phyloP scores from a whole-genome alignment of 1,284 basidiomycete species.

The Dichomitus squalens region DNA sequence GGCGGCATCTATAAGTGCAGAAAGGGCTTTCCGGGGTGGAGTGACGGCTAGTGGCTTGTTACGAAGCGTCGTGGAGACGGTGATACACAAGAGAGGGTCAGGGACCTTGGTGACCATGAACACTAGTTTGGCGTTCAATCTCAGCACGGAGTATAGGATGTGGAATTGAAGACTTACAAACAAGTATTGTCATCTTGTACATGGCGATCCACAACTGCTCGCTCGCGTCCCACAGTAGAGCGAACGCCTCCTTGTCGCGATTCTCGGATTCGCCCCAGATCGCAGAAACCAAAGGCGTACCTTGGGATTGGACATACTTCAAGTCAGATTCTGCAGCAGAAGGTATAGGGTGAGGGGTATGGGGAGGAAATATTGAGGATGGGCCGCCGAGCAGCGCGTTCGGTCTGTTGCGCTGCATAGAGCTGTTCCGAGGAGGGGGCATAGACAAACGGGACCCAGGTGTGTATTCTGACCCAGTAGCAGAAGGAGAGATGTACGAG shows the following conservation, averaged over 20 bases:
- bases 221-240: constrained; percentile 60
- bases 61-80: constrained; percentile 77
- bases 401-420: constrained; percentile 34
- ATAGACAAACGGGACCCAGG: constrained; percentile 24
- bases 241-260: constrained; percentile 56
- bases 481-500: constrained; percentile 70
- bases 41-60: constrained; percentile 63
- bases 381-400: constrained; percentile 37
- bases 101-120: constrained; percentile 71
- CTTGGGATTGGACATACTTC: constrained; percentile 76
- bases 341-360: constrained; percentile 77
- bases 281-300: constrained; percentile 67
- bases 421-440: constrained; percentile 30
- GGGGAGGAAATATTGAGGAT: constrained; percentile 72
- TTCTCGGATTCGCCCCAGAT: constrained; percentile 70
- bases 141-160: too few species aligned
- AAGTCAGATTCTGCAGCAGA: constrained; percentile 67
- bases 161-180: constrained; percentile 57
- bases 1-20: constrained; percentile 43
- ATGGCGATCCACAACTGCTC: constrained; percentile 72
- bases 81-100: constrained; percentile 81
- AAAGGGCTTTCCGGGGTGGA: constrained; percentile 55
- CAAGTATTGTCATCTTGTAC: constrained; percentile 71
- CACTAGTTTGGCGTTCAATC: constrained; percentile 40
- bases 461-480: constrained; percentile 24